Evolutionary conservation across 2,329 filamentous ascomycete species (phyloP).

Genomic region (Penicillium sp.): DNA sequence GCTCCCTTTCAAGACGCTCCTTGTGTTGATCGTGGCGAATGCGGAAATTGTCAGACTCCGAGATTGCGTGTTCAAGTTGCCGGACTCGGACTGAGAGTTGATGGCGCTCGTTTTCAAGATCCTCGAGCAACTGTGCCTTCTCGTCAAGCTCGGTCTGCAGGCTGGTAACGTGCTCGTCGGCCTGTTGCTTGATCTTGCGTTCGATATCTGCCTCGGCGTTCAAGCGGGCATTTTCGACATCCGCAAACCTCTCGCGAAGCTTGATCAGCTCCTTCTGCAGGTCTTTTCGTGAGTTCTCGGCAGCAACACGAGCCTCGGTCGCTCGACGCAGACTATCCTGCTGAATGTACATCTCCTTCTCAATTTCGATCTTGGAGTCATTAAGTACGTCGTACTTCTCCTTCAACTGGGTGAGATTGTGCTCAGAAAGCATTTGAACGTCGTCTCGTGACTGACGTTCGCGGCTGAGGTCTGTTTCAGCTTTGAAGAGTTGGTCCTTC

Average conservation of each 20-base stretch:
- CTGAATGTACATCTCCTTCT: slow-evolving; percentile 95
- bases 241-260: slow-evolving; percentile 77
- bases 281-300: slow-evolving; percentile 85
- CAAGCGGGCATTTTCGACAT: slow-evolving; percentile 80
- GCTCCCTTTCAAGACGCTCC: slow-evolving; percentile 84
- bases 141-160: slow-evolving; percentile 77
- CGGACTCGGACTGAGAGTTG: slow-evolving; percentile 78
- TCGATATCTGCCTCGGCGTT: slow-evolving; percentile 80
- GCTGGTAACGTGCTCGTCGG: slow-evolving; percentile 74
- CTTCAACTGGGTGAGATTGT: slow-evolving; percentile 78
- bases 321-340: slow-evolving; percentile 86
- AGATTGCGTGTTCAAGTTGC: slow-evolving; percentile 79
- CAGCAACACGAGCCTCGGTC: slow-evolving; percentile 73
- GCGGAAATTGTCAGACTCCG: slow-evolving; percentile 85
- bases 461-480: slow-evolving; percentile 83
- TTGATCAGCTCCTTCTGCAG: slow-evolving; percentile 80
- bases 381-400: slow-evolving; percentile 84
- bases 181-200: slow-evolving; percentile 71
- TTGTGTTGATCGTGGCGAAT: slow-evolving; percentile 91
- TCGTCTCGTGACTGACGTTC: slow-evolving; percentile 94
- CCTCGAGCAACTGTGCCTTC: slow-evolving; percentile 71
- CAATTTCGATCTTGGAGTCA: slow-evolving; percentile 93
- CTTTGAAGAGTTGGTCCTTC: slow-evolving; percentile 78
- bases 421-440: slow-evolving; percentile 83
- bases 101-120: slow-evolving; percentile 75